phyloP scores from a whole-genome alignment of 768 basidiomycete genomes.

The Gyrodon lividus region DNA sequence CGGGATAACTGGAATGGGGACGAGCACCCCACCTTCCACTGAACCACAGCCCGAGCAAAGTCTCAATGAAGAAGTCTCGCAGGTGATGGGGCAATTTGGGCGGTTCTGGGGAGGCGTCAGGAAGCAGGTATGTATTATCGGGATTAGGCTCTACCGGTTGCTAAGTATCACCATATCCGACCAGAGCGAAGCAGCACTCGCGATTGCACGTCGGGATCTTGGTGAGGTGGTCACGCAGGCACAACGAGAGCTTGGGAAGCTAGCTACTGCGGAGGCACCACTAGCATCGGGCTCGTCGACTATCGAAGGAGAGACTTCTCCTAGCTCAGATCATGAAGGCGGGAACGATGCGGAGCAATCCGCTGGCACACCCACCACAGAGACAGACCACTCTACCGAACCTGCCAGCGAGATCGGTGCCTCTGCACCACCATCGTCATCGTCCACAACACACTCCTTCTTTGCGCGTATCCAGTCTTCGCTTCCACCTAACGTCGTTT shows the following conservation, averaged over 20 bases:
- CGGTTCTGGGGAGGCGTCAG: constrained; percentile 90
- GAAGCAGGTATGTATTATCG: constrained; percentile 65
- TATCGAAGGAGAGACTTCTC: neutral
- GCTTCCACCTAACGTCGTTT: constrained; percentile 71
- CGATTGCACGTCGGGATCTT: constrained; percentile 72
- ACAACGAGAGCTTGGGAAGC: constrained; percentile 70
- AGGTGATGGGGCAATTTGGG: constrained; percentile 85
- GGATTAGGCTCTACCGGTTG: neutral
- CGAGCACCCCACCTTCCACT: constrained; percentile 45
- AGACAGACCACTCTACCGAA: constrained; percentile 18
- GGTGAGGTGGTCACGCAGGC: constrained; percentile 74
- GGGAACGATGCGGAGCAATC: constrained; percentile 26
- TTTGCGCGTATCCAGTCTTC: constrained; percentile 72
- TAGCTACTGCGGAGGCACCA: constrained; percentile 41
- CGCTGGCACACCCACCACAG: constrained; percentile 26
- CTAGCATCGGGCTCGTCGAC: neutral
- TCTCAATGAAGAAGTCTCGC: constrained; percentile 83
- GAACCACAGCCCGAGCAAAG: constrained; percentile 46
- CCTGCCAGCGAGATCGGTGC: constrained; percentile 15
- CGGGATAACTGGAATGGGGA: constrained; percentile 46
- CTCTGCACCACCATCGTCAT: constrained; percentile 9
- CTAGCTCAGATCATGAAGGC: constrained; percentile 18
- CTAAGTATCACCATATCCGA: constrained; percentile 6
- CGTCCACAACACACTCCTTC: constrained; percentile 42
- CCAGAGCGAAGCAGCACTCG: constrained; percentile 69